These are phyloP conservation scores for Geotrichum reessii DNA, from an alignment of 1,139 yeast genomes.

Conservation along the genomic window DNA sequence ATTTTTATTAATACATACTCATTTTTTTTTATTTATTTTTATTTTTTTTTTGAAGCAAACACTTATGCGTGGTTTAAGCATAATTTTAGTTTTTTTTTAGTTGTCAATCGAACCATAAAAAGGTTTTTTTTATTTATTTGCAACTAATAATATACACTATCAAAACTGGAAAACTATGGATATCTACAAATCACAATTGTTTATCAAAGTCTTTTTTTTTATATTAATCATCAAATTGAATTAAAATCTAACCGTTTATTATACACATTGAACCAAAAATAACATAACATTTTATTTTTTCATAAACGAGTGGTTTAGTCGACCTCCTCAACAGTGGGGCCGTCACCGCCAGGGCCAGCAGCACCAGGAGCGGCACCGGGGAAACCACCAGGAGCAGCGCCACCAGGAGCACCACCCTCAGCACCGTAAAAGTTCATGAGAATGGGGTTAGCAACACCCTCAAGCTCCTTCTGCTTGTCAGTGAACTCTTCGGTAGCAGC, in stretches of 20 bases:
- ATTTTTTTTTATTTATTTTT: background rate
- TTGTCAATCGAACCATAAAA: too few species aligned
- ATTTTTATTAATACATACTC: background rate
- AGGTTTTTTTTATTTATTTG: too few species aligned
- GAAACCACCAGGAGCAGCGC: constrained; percentile 58
- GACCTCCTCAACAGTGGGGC: constrained; percentile 93
- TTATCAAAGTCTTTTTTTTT: too few species aligned
- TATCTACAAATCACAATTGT: too few species aligned
- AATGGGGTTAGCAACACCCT: constrained; percentile 89
- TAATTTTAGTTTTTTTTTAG: too few species aligned
- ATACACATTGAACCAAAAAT: background rate
- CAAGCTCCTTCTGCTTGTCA: constrained; percentile 91
- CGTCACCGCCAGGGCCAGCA: constrained; percentile 38
- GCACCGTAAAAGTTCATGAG: constrained; percentile 78
- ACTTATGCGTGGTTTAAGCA: too few species aligned
- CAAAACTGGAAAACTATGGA: too few species aligned
- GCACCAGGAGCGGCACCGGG: constrained; percentile 65
- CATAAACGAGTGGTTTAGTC: constrained; percentile 46
- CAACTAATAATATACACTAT: too few species aligned
- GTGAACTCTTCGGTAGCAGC: constrained; percentile 82
- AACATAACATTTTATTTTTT: background rate
- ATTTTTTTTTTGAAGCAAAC: too few species aligned
- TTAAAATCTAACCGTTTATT: background rate
- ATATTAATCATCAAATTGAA: background rate
- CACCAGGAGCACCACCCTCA: constrained; percentile 52